phyloP scores from a whole-genome alignment of 75 land plant genomes.

The Picea glauca region DNA sequence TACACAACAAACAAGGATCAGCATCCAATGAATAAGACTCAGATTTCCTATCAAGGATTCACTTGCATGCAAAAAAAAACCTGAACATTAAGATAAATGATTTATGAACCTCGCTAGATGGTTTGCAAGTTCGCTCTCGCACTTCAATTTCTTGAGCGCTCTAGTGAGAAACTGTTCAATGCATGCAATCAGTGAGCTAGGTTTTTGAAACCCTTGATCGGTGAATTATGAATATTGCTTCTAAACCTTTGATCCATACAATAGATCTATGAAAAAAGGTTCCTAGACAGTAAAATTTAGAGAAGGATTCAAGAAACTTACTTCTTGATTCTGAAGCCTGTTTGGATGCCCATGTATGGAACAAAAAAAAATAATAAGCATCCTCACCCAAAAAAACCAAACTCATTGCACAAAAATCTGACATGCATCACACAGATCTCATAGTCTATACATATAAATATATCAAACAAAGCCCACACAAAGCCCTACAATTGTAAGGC shows the following conservation, averaged over 20 bases:
- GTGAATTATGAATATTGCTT: too few species aligned
- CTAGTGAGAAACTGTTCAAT: slow-evolving; percentile 35
- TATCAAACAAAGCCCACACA: neutral
- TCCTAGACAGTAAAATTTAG: neutral
- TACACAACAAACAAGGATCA: neutral
- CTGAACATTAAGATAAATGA: neutral
- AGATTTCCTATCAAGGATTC: too few species aligned
- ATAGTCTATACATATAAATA: neutral
- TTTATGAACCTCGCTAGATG: slow-evolving; percentile 36
- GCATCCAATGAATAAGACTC: neutral
- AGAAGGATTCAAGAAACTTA: neutral
- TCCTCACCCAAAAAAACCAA: too few species aligned
- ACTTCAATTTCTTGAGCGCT: slow-evolving; percentile 40
- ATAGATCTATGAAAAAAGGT: neutral
- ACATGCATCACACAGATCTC: neutral
- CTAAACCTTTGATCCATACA: neutral
- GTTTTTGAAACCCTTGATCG: neutral
- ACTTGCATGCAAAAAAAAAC: neutral
- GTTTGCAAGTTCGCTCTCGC: slow-evolving; percentile 42
- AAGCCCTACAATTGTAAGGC: neutral
- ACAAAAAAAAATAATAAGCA: neutral
- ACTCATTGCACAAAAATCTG: too few species aligned
- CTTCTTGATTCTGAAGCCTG: slow-evolving; percentile 10
- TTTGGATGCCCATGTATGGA: neutral
- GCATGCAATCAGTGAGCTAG: neutral